Evolutionary conservation across 345 rosid species (phyloP), one percentile per base, ranked within the genome.

Genomic region (Clausena lansium): DNA sequence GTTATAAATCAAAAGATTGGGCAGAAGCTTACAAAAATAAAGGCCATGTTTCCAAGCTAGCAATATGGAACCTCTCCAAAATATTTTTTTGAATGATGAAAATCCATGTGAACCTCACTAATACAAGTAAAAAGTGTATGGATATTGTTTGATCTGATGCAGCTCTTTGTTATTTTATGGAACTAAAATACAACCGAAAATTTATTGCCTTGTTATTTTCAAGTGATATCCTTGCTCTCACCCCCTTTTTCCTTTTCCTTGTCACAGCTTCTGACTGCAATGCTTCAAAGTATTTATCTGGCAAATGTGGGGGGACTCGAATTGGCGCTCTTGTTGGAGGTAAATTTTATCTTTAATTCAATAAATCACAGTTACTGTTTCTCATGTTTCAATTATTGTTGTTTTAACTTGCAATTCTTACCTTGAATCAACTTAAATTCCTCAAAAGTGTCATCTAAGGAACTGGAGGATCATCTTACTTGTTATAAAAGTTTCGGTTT

Each of bases 301-400:
- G 89, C 64, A 67, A 36, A 52, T 90, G 98, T 62, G 79, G 86
- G 35, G 87, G 85, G 81, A 66, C 86, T 6, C 85, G 50, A 73
- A 71, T 89, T 13, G 88, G 76, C 72, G 81, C 84, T 75, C 83
- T 93, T 67, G 75, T 91, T 78, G 98, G 93, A 92, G 98, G 98
- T 95, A 85, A 83, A 27, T 14, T 54, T 24, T 65, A 36, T 36
- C 25, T 75, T 63, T 63, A 47, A 30, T 13, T 39, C 52, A 50
- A 50, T n/a, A 19, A 24, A 14, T 54, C 33, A 7, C 27, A 7
- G 10, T 52, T 0, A 19, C 25, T 20, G 38, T 30, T 28, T 52
- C 60, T 20, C 27, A 20, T 70, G 61, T 32, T 52, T 32, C 13
- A 0, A 32, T 59, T 52, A 52, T 32, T 70, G 4, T 70, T 70